phyloP scores from a whole-genome alignment of 1,284 basidiomycete species.

The Ceratobasidium sp. region DNA sequence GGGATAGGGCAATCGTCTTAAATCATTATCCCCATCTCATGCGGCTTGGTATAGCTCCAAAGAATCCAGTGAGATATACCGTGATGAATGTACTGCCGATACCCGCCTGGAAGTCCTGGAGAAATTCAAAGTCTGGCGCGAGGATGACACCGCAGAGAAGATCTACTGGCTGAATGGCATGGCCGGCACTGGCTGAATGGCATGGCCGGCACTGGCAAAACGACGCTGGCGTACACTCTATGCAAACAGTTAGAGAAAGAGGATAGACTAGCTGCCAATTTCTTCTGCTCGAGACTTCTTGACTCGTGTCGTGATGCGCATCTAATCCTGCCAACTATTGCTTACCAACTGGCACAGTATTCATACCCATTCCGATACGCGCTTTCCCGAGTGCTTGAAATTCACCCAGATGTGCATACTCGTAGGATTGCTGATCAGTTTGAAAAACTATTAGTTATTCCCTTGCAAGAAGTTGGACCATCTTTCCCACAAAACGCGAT shows the following conservation, averaged over 20 bases:
- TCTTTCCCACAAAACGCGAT: not conserved
- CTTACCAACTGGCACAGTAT: constrained; percentile 37
- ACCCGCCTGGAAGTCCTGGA: constrained; percentile 34
- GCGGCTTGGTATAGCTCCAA: constrained; percentile 17
- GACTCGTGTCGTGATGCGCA: constrained; percentile 19
- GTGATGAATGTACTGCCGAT: constrained; percentile 27
- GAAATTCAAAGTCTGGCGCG: constrained; percentile 41
- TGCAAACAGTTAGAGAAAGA: constrained; percentile 37
- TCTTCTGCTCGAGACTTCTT: constrained; percentile 47
- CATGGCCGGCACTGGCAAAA: constrained; percentile 47
- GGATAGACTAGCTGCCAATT: constrained; percentile 46
- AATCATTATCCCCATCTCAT: not conserved
- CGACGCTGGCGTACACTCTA: constrained; percentile 45
- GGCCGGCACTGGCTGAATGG: constrained; percentile 46
- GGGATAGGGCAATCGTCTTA: not conserved
- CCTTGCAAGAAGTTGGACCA: not conserved
- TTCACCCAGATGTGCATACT: constrained; percentile 6
- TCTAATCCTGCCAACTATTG: constrained; percentile 35
- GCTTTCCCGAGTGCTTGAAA: constrained; percentile 1
- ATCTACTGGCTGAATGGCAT: constrained; percentile 47
- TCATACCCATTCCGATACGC: constrained; percentile 10
- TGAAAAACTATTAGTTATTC: constrained; percentile 13
- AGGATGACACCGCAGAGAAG: constrained; percentile 7
- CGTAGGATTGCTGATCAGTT: constrained; percentile 10
- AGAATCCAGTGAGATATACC: not conserved